phyloP scores from a whole-genome alignment of 139 green algal genomes.

The Limnomonas spitsbergensis region DNA sequence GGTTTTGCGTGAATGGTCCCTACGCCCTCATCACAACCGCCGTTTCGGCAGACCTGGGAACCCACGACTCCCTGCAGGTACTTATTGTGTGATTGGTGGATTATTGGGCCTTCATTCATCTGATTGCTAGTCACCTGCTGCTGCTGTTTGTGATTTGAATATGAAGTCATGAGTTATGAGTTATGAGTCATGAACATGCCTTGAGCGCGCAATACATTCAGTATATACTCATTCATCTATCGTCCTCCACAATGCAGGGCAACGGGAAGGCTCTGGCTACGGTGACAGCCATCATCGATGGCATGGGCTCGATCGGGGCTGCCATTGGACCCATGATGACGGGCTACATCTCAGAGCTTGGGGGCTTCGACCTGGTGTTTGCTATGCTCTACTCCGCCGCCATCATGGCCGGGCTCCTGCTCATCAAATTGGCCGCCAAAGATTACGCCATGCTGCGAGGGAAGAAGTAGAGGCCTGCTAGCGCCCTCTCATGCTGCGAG shows the following conservation, averaged over 20 bases:
- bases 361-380: slow-evolving; percentile 87
- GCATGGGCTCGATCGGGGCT: slow-evolving; percentile 89
- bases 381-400: slow-evolving; percentile 78
- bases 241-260: too few relatives aligned
- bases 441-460: slow-evolving; percentile 29
- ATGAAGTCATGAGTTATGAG: too few relatives aligned
- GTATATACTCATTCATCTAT: too few relatives aligned
- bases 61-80: slow-evolving; percentile 74
- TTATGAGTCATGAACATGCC: background rate
- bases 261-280: slow-evolving; percentile 89
- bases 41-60: slow-evolving; percentile 91
- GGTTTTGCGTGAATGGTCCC: slow-evolving; percentile 94
- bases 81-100: too few relatives aligned
- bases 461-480: too few relatives aligned
- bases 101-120: too few relatives aligned
- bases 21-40: slow-evolving; percentile 97
- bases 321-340: slow-evolving; percentile 88
- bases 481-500: too few relatives aligned
- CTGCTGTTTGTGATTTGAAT: background rate
- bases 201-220: background rate
- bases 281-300: slow-evolving; percentile 96
- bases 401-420: slow-evolving; percentile 55
- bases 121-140: background rate
- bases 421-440: slow-evolving; percentile 46
- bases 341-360: slow-evolving; percentile 72